Percentiles rank a stretch among this genome's conserved stretches.
These are phyloP conservation scores for Lumnitzera racemosa DNA, from an alignment of 345 rosid genomes.

Conservation along the genomic window DNA sequence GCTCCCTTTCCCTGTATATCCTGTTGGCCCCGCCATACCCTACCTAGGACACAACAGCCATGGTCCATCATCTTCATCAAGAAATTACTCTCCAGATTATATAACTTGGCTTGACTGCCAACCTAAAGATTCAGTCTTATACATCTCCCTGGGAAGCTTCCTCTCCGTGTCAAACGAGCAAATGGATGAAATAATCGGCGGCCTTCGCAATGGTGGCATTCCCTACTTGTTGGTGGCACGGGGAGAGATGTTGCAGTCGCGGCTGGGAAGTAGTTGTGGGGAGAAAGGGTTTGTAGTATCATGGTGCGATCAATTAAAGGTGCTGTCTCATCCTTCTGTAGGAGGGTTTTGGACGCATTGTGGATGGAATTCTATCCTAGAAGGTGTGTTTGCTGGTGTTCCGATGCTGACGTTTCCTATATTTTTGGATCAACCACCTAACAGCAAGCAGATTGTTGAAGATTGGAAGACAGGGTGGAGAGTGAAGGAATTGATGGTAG, in stretches of 20 bases:
- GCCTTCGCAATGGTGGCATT: slow-evolving; percentile 16
- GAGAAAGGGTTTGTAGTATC: slow-evolving; percentile 15
- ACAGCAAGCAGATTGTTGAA: slow-evolving; percentile 42
- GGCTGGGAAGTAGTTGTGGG: slow-evolving; percentile 6
- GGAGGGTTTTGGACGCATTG: slow-evolving; percentile 72
- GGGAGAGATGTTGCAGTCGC: slow-evolving; percentile 16
- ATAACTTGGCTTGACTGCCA: slow-evolving; percentile 30
- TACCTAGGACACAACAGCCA: slow-evolving; percentile 8
- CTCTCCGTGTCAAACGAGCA: slow-evolving; percentile 28
- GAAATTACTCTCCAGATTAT: background rate
- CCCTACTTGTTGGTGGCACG: slow-evolving; percentile 28
- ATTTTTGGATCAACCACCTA: slow-evolving; percentile 35
- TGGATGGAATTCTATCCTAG: slow-evolving; percentile 55
- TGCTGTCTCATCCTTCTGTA: slow-evolving; percentile 35
- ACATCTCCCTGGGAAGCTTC: slow-evolving; percentile 30
- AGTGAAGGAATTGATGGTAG: slow-evolving; percentile 10
- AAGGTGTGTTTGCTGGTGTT: slow-evolving; percentile 38
- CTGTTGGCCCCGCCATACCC: slow-evolving; percentile 29
- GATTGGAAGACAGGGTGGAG: slow-evolving; percentile 52
- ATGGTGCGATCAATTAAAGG: slow-evolving; percentile 34
- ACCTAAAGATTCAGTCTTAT: slow-evolving; percentile 24
- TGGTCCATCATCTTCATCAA: background rate
- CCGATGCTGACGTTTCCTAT: slow-evolving; percentile 47
- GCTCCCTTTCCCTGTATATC: slow-evolving; percentile 14
- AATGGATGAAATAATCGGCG: slow-evolving; percentile 31